Evolutionary conservation across 2,329 filamentous ascomycete genomes (phyloP), one percentile per base, ranked within the genome.

Genomic region (Fusarium continuum): DNA sequence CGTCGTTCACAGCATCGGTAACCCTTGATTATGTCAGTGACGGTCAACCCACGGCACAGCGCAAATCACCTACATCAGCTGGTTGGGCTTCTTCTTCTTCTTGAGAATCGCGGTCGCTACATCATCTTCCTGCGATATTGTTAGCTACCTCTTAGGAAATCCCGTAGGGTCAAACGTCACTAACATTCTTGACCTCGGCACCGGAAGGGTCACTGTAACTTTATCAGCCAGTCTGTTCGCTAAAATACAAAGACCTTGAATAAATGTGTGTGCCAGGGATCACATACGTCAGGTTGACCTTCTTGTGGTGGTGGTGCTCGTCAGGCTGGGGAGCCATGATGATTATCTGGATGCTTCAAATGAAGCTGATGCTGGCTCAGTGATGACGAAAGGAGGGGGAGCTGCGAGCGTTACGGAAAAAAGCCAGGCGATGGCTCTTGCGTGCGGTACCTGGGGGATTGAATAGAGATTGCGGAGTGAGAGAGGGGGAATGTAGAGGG

Each of bases 41-140:
- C 61, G 45, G 36, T 41, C 23, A 54, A 28, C 16, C 28, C 35
- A 40, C 60, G 31, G 5, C n/a, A 50, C 17, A 39, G 25, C 55
- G 29, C 47, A 25, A 36, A 32, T 7, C 71, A 79, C 89, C 78
- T 85, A 96, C 93, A 99, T 96, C 78, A 99, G 82, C 75, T 94
- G 96, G 82, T 99, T 99, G 73, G 93, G 93, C 92, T 99, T 99
- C 93, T 99, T 99, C 91, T 99, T 99, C 87, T 98, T 98, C 85
- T 97, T 98, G 74, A 99, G 87, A 73, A 99, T 99, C 70, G 95
- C 95, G 39, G 95, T 99, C 48, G 95, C 88, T 63, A 90, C 92
- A 76, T 97, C 95, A 78, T 97, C 91, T 73, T 92, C 89, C 89
- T 96, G 73, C 57, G 65, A 38, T 26, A 58, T 40, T 56, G 75